A percentile compares a stretch with the other conserved stretches of the same genome.
Conservation (phyloP, 2,329 filamentous ascomycete genomes). For the Diaporthe sp. region DNA sequence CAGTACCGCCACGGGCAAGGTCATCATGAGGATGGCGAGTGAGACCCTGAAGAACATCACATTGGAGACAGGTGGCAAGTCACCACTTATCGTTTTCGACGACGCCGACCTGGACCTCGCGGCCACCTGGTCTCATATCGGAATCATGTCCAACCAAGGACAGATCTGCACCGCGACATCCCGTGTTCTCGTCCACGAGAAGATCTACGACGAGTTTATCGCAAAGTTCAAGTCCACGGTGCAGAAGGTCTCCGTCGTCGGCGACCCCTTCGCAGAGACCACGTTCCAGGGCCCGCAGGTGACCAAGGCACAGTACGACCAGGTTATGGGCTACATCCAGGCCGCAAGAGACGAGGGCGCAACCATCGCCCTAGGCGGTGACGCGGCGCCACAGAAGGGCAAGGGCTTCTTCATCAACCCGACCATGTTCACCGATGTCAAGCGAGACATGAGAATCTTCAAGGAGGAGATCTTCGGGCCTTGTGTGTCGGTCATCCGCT, state of each 20-base stretch:
- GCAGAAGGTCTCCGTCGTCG: constrained; percentile 67
- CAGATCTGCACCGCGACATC: constrained; percentile 72
- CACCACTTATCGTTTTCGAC: constrained; percentile 69
- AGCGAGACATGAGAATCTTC: constrained; percentile 48
- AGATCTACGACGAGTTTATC: constrained; percentile 69
- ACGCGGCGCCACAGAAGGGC: constrained; percentile 63
- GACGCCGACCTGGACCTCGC: constrained; percentile 72
- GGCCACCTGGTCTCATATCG: constrained; percentile 61
- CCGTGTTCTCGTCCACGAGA: constrained; percentile 69
- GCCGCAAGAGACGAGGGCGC: constrained; percentile 74
- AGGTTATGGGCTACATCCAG: constrained; percentile 74
- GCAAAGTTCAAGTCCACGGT: constrained; percentile 70
- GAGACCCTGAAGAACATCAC: constrained; percentile 71
- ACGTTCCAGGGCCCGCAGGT: constrained; percentile 79
- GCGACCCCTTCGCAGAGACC: constrained; percentile 73
- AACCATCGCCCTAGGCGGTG: constrained; percentile 69
- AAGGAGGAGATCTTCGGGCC: constrained; percentile 51
- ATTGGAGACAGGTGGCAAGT: constrained; percentile 72
- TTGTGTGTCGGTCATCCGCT: constrained; percentile 46
- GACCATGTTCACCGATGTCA: constrained; percentile 49
- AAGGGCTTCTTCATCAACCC: constrained; percentile 50
- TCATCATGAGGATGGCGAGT: constrained; percentile 78
- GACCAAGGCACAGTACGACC: constrained; percentile 74
- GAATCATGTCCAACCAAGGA: constrained; percentile 67
- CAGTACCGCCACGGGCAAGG: constrained; percentile 73